Evolutionary conservation across 208 protist genomes (phyloP).

Genomic region (Trichomonas gallinae): DNA sequence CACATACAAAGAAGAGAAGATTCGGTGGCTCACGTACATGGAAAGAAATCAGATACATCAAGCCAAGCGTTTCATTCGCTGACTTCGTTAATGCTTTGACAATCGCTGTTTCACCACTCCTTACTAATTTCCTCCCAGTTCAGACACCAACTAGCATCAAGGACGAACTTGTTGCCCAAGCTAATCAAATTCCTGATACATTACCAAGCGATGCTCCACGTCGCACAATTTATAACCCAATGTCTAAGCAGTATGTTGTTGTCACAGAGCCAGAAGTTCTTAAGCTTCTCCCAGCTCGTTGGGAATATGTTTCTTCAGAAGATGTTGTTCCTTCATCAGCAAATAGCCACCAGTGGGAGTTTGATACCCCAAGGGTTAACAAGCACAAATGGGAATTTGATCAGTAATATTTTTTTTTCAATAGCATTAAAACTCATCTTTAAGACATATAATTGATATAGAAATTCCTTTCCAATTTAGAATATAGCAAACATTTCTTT

Average conservation of each 20-base stretch:
- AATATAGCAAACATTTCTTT: too few relatives aligned
- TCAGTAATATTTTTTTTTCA: too few relatives aligned
- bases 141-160: background rate
- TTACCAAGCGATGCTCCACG: background rate
- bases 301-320: background rate
- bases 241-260: background rate
- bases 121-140: background rate
- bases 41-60: background rate
- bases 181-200: background rate
- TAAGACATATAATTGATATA: too few relatives aligned
- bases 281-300: background rate
- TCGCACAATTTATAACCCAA: background rate
- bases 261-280: background rate
- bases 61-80: background rate
- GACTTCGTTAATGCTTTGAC: background rate
- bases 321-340: background rate
- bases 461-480: too few relatives aligned
- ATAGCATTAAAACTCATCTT: too few relatives aligned
- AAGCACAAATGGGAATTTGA: too few relatives aligned
- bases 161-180: background rate
- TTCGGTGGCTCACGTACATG: background rate
- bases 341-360: background rate
- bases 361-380: background rate
- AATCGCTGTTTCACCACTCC: background rate
- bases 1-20: background rate